phyloP scores from a whole-genome alignment of 371 early-diverging fungal genomes.

The Mucor piriformis region DNA sequence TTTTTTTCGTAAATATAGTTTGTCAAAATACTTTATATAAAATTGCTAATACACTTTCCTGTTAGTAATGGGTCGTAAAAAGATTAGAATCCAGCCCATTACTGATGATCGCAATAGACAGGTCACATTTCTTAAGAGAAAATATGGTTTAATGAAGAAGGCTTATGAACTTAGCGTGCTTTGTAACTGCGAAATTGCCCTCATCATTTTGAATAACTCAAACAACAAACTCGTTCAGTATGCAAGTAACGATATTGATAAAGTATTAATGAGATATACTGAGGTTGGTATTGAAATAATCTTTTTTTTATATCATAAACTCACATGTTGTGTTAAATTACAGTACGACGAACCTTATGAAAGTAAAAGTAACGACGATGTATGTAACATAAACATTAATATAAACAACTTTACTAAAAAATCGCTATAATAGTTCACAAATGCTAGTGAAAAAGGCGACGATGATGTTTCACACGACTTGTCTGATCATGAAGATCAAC shows the following conservation, averaged over 20 bases:
- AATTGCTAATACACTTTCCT: not conserved
- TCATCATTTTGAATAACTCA: slow-evolving; percentile 87
- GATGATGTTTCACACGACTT: slow-evolving; percentile 19
- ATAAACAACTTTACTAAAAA: not conserved
- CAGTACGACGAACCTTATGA: slow-evolving; percentile 72
- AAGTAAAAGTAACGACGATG: slow-evolving; percentile 65
- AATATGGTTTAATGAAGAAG: slow-evolving; percentile 98
- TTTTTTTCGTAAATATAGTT: not conserved
- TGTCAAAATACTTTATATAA: not conserved
- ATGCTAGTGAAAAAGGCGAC: slow-evolving; percentile 19
- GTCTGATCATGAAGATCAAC: slow-evolving; percentile 14
- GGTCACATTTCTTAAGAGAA: slow-evolving; percentile 95
- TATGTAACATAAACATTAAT: slow-evolving; percentile 26
- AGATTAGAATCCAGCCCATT: slow-evolving; percentile 95
- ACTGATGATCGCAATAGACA: slow-evolving; percentile 93
- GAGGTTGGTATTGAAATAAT: slow-evolving; percentile 54
- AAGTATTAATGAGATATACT: slow-evolving; percentile 88
- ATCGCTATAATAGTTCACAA: slow-evolving; percentile 20
- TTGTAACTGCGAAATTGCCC: slow-evolving; percentile 95
- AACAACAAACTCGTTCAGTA: slow-evolving; percentile 93
- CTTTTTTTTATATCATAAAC: not conserved
- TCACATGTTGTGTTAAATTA: not conserved
- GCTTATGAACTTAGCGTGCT: slow-evolving; percentile 96
- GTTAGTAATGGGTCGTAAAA: slow-evolving; percentile 94
- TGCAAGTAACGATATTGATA: slow-evolving; percentile 90